phyloP scores from a whole-genome alignment of 2,329 filamentous ascomycete genomes.

The Xylariaceae sp. region DNA sequence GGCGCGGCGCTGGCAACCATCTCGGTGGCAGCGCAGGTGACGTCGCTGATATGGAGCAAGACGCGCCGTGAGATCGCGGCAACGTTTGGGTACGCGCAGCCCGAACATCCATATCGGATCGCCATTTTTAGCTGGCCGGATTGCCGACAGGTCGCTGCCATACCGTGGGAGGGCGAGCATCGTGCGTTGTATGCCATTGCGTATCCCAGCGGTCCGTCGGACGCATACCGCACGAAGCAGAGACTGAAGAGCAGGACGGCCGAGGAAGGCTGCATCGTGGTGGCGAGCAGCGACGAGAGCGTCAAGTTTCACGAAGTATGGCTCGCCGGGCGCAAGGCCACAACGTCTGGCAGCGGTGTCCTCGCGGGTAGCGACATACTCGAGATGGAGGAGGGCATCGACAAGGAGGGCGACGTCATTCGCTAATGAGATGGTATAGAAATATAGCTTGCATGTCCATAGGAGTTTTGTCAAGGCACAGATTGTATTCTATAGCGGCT shows the following conservation, averaged over 20 bases:
- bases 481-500: no score
- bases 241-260: slow-evolving; percentile 45
- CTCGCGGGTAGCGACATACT: slow-evolving; percentile 81
- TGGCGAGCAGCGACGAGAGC: slow-evolving; percentile 85
- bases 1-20: slow-evolving; percentile 85
- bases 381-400: slow-evolving; percentile 74
- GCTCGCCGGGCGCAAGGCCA: slow-evolving; percentile 57
- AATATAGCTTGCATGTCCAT: no score
- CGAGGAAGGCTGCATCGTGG: slow-evolving; percentile 78
- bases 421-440: slow-evolving; percentile 40
- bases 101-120: slow-evolving; percentile 82
- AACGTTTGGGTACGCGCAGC: slow-evolving; percentile 89
- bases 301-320: slow-evolving; percentile 96
- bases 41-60: slow-evolving; percentile 83
- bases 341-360: slow-evolving; percentile 50
- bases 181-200: slow-evolving; percentile 82
- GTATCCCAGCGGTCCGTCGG: slow-evolving; percentile 55
- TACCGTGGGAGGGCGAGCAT: slow-evolving; percentile 76
- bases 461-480: no score
- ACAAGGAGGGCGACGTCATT: slow-evolving; percentile 67
- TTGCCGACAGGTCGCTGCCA: slow-evolving; percentile 76
- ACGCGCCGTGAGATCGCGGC: slow-evolving; percentile 83
- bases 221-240: slow-evolving; percentile 45
- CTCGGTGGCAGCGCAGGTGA: slow-evolving; percentile 88
- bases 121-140: slow-evolving; percentile 94